A percentile compares a stretch with the other conserved stretches of the same genome.
Evolutionary conservation across 2,329 filamentous ascomycete genomes (phyloP).

Genomic region (Epichloe sibirici): DNA sequence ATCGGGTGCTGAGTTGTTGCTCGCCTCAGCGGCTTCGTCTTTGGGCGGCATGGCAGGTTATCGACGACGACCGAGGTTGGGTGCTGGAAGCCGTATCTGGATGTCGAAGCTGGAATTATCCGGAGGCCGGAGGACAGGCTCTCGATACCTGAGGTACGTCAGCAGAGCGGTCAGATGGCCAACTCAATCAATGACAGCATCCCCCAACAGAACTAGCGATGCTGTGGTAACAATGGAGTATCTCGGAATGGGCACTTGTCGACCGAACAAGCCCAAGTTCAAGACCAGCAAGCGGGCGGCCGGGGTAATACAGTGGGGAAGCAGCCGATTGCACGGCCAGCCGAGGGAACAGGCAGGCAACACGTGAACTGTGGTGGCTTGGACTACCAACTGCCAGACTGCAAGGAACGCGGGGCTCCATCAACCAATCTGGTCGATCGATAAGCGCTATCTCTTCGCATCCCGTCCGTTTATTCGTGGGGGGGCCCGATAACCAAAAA

Average conservation of each 20-base stretch:
- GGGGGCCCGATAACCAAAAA: too few relatives aligned
- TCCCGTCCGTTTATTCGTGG: too few relatives aligned
- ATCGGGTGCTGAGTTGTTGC: slow-evolving; percentile 49
- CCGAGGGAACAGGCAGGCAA: slow-evolving; percentile 3
- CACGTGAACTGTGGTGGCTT: slow-evolving; percentile 1
- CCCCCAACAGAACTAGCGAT: not conserved
- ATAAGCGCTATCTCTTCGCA: too few relatives aligned
- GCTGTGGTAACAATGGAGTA: not conserved
- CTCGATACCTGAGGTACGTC: not conserved
- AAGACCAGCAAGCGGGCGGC: not conserved
- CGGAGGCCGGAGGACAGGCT: not conserved
- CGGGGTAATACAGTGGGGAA: not conserved
- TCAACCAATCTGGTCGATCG: not conserved
- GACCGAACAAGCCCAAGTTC: not conserved
- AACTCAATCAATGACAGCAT: slow-evolving; percentile 1
- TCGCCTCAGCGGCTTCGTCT: slow-evolving; percentile 18
- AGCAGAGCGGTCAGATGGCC: not conserved
- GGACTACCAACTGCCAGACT: not conserved
- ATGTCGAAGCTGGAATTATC: not conserved
- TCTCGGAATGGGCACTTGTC: not conserved
- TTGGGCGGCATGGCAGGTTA: slow-evolving; percentile 18
- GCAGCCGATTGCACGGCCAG: slow-evolving; percentile 1
- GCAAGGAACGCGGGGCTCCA: not conserved
- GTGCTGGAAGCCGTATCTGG: not conserved
- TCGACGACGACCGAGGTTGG: not conserved